Conservation (phyloP, 441 rosid genomes). For the Daphne laureola region DNA sequence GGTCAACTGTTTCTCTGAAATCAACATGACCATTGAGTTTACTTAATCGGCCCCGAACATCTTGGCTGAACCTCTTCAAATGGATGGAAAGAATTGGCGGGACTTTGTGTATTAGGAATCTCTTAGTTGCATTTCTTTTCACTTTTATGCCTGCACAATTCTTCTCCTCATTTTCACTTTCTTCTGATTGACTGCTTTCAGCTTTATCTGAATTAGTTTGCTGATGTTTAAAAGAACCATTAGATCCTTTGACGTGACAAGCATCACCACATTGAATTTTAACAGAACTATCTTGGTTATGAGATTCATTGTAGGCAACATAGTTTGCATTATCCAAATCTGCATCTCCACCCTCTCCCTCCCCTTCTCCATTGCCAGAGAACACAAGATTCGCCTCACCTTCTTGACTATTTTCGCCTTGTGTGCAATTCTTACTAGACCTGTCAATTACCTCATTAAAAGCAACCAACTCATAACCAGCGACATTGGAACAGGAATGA, state of each 20-base stretch:
- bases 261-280: conserved; percentile 25
- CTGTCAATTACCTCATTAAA: conserved; percentile 17
- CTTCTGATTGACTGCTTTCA: conserved; percentile 33
- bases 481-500: conserved; percentile 8
- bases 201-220: conserved; percentile 22
- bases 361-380: conserved; percentile 15
- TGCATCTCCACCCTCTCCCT: conserved; percentile 18
- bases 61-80: conserved; percentile 91
- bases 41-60: conserved; percentile 77
- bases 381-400: conserved; percentile 14
- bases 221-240: conserved; percentile 23
- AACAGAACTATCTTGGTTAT: conserved; percentile 23
- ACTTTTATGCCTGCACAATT: conserved; percentile 38
- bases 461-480: conserved; percentile 21
- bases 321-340: conserved; percentile 18
- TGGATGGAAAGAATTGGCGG: conserved; percentile 84
- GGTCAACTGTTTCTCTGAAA: conserved; percentile 65
- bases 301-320: conserved; percentile 19
- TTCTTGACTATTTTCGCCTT: conserved; percentile 20
- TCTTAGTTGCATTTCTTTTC: conserved; percentile 87
- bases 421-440: conserved; percentile 18
- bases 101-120: conserved; percentile 62
- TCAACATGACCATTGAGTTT: conserved; percentile 86
- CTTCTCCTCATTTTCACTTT: conserved; percentile 32
- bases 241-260: conserved; percentile 23